Evolutionary conservation across 2,329 filamentous ascomycete species (phyloP).

Genomic region (Myrmaecium sp.): DNA sequence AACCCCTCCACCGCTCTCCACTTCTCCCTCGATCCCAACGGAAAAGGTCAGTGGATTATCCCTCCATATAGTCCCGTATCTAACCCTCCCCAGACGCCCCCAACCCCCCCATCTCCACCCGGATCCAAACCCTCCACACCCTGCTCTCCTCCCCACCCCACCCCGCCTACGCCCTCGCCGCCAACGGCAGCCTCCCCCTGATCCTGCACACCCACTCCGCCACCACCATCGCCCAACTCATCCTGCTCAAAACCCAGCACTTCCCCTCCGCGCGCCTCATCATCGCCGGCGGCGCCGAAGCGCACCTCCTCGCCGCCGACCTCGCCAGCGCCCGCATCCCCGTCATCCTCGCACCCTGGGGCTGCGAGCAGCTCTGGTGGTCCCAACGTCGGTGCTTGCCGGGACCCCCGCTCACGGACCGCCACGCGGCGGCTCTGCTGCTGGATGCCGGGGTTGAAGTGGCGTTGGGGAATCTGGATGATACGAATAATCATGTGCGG

Average conservation of each 20-base stretch:
- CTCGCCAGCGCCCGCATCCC: constrained; percentile 39
- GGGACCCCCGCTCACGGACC: constrained; percentile 49
- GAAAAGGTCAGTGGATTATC: constrained; percentile 27
- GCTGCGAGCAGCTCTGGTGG: constrained; percentile 39
- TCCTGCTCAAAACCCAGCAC: constrained; percentile 41
- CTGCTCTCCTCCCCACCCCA: constrained; percentile 25
- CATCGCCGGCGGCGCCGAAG: constrained; percentile 46
- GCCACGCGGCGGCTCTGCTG: constrained; percentile 42
- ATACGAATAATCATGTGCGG: constrained; percentile 13
- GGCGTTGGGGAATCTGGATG: constrained; percentile 43
- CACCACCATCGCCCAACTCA: constrained; percentile 41
- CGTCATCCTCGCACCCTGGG: constrained; percentile 43
- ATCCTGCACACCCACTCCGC: constrained; percentile 45
- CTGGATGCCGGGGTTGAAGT: constrained; percentile 41
- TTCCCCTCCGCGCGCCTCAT: constrained; percentile 34
- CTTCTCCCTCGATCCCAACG: constrained; percentile 34
- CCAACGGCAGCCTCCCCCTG: constrained; percentile 36
- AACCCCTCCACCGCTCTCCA: constrained; percentile 20
- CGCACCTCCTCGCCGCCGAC: constrained; percentile 40
- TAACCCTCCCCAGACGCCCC: constrained; percentile 33
- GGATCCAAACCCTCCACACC: constrained; percentile 22
- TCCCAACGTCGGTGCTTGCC: constrained; percentile 45
- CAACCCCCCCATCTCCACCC: constrained; percentile 28
- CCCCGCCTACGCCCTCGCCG: constrained; percentile 37
- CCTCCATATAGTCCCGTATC: constrained; percentile 38